These are phyloP conservation scores for Sporothrix inflata DNA, from an alignment of 2,329 filamentous ascomycete genomes.

Conservation along the genomic window DNA sequence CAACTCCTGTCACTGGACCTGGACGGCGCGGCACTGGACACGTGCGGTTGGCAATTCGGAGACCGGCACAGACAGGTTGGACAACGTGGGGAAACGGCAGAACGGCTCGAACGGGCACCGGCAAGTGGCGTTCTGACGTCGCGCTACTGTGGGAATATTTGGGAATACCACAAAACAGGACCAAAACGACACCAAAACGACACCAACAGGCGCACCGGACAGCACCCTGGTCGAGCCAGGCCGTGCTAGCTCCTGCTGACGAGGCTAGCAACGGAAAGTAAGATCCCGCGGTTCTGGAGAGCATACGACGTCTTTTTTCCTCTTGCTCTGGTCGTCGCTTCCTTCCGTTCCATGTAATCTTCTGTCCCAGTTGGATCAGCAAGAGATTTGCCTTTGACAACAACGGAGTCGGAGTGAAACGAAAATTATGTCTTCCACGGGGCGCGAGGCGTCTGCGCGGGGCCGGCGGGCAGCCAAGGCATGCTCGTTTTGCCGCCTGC, in stretches of 20 bases:
- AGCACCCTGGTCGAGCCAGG: not conserved
- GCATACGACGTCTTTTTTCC: not conserved
- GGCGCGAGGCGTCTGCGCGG: not conserved
- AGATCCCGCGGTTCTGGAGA: not conserved
- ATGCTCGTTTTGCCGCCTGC: conserved; percentile 26
- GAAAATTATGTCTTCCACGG: conserved; percentile 4
- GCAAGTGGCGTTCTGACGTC: not conserved
- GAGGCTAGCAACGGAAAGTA: not conserved
- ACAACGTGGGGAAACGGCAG: not conserved
- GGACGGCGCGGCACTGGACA: not conserved
- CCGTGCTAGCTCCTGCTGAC: not conserved
- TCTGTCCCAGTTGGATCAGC: not conserved
- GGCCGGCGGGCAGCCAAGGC: conserved; percentile 24
- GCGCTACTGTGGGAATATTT: conserved; percentile 11
- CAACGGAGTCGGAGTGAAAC: not conserved
- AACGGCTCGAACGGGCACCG: not conserved
- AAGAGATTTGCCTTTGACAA: not conserved
- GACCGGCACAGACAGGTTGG: not conserved
- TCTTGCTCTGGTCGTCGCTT: not conserved
- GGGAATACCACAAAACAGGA: not conserved
- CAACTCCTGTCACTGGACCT: not conserved
- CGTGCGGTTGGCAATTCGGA: not conserved
- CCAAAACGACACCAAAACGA: not conserved
- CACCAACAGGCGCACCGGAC: too few relatives aligned
- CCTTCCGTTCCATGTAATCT: conserved; percentile 11